A percentile compares a stretch with the other conserved stretches of the same genome.
Evolutionary conservation across 2,329 filamentous ascomycete species (phyloP).

Genomic region (Aspergillus piperis): DNA sequence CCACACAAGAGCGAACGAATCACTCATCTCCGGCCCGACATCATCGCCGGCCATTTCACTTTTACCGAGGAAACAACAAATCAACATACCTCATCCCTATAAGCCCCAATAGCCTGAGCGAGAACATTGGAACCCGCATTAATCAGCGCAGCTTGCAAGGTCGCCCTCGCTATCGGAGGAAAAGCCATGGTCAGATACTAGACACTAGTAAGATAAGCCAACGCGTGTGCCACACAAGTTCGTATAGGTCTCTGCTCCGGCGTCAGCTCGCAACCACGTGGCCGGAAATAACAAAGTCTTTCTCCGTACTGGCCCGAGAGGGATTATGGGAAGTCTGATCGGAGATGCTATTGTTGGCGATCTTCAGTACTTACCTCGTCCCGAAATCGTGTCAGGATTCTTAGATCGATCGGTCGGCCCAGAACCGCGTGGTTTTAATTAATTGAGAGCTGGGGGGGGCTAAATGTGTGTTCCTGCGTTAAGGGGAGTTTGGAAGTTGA

Average conservation of each 20-base stretch:
- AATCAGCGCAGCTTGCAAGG: conserved; percentile 55
- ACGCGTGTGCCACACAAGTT: not conserved
- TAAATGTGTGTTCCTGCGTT: not conserved
- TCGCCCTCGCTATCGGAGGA: conserved; percentile 56
- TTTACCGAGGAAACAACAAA: conserved; percentile 14
- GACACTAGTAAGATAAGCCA: not conserved
- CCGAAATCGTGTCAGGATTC: not conserved
- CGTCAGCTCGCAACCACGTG: conserved; percentile 1
- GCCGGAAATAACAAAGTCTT: not conserved
- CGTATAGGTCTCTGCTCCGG: not conserved
- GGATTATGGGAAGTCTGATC: not conserved
- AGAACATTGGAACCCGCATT: conserved; percentile 58
- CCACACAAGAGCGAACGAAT: no score
- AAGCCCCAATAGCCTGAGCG: conserved; percentile 57
- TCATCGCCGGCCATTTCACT: not conserved
- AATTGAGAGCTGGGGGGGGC: not conserved
- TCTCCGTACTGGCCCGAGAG: not conserved
- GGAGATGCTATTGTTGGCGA: not conserved
- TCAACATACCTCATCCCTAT: conserved; percentile 44
- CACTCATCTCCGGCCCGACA: not conserved
- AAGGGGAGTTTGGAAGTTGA: not conserved
- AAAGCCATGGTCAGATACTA: conserved; percentile 23
- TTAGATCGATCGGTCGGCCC: not conserved
- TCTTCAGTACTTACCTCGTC: not conserved
- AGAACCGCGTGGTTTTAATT: not conserved